Evolutionary conservation across 164 flowering plant species (phyloP).

Genomic region (Stephania yunnanensis): DNA sequence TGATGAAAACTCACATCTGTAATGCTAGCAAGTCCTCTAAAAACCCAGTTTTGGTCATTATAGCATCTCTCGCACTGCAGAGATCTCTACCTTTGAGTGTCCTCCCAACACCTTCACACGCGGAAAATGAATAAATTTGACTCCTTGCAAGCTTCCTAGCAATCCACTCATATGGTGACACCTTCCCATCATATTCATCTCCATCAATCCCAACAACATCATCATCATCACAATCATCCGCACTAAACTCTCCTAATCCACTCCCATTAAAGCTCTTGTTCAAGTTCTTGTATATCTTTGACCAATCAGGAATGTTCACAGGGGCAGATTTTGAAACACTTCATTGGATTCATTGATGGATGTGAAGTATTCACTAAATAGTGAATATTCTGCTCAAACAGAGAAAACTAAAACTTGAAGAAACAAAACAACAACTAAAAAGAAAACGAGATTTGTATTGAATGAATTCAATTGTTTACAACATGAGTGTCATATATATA

Average conservation of each 20-base stretch:
- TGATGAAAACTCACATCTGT: not conserved
- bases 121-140: slow-evolving; percentile 67
- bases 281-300: slow-evolving; percentile 39
- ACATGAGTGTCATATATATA: no score
- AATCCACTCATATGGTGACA: slow-evolving; percentile 85
- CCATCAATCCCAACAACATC: not conserved
- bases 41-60: slow-evolving; percentile 75
- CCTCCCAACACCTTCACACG: slow-evolving; percentile 84
- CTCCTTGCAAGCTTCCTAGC: slow-evolving; percentile 61
- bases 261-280: slow-evolving; percentile 16
- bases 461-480: no score
- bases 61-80: slow-evolving; percentile 66
- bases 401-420: no score
- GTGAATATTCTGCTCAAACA: no score
- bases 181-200: slow-evolving; percentile 17
- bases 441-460: no score
- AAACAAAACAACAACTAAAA: no score
- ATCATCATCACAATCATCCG: slow-evolving; percentile 9
- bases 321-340: slow-evolving; percentile 44
- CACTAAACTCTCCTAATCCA: not conserved
- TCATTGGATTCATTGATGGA: slow-evolving; percentile 11
- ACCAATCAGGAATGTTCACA: slow-evolving; percentile 37
- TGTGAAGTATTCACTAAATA: no score
- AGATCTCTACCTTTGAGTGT: slow-evolving; percentile 92
- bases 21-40: slow-evolving; percentile 38